phyloP scores from a whole-genome alignment of 257 asterid species.

The Cordia subcordata region DNA sequence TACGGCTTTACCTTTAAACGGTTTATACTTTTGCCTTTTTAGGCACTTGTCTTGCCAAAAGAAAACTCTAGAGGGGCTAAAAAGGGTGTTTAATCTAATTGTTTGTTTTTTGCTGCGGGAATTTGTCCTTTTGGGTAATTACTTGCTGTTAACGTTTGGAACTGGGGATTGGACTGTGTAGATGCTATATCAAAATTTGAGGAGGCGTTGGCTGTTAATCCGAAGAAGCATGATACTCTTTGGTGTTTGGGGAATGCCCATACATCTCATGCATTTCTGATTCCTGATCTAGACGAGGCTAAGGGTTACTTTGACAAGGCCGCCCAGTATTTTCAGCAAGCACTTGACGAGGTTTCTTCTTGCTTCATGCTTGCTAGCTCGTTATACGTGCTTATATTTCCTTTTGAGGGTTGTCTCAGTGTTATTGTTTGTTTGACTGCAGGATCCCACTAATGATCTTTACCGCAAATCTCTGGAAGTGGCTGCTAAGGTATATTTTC shows the following conservation, averaged over 20 bases:
- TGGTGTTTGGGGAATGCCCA: constrained; percentile 95
- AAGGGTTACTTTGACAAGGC: constrained; percentile 57
- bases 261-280: constrained; percentile 67
- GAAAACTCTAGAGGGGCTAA: background rate
- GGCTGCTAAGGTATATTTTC: constrained; percentile 56
- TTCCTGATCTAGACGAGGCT: constrained; percentile 69
- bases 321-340: constrained; percentile 53
- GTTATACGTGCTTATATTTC: background rate
- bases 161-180: constrained; percentile 19
- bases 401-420: background rate
- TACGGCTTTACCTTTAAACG: background rate
- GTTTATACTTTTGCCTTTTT: background rate
- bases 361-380: background rate
- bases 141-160: background rate
- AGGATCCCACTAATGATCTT: constrained; percentile 82
- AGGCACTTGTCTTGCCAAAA: background rate
- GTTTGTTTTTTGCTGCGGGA: background rate
- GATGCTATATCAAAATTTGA: constrained; percentile 79
- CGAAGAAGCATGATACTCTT: constrained; percentile 63
- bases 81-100: too few species aligned
- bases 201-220: constrained; percentile 70
- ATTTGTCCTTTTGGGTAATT: too few species aligned
- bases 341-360: constrained; percentile 52
- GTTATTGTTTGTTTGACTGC: constrained; percentile 15
- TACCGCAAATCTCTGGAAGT: constrained; percentile 77